A percentile compares a stretch with the other conserved stretches of the same genome.
These are phyloP conservation scores for Aphanomyces astaci DNA, from an alignment of 352 stramenopile genomes.

Conservation along the genomic window DNA sequence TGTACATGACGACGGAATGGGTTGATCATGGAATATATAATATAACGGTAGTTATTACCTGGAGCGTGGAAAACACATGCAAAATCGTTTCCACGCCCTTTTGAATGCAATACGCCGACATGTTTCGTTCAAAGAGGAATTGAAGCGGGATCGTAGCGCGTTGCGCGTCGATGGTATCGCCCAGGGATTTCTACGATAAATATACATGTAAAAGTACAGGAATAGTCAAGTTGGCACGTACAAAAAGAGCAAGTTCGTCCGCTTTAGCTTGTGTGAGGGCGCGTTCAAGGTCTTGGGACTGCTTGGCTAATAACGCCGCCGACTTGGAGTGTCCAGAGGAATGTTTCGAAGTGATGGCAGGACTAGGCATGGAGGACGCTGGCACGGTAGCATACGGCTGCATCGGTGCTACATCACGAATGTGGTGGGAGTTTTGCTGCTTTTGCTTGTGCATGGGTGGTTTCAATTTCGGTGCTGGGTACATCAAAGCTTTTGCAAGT, in stretches of 20 bases:
- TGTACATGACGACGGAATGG: no score
- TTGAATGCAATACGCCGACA: conserved; percentile 48
- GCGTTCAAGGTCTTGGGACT: background rate
- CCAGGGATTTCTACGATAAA: conserved; percentile 29
- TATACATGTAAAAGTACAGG: background rate
- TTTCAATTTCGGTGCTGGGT: no score
- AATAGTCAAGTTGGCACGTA: background rate
- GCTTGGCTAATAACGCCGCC: background rate
- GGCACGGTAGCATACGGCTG: background rate
- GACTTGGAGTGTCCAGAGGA: background rate
- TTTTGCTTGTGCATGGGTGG: background rate
- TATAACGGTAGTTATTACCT: no score
- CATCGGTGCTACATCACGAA: background rate
- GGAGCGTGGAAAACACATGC: conserved; percentile 57
- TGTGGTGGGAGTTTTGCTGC: background rate
- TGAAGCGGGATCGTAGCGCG: conserved; percentile 51
- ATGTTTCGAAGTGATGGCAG: no score
- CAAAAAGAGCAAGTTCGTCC: background rate
- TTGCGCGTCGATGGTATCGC: conserved; percentile 38
- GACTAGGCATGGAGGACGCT: no score
- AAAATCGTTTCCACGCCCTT: conserved; percentile 48
- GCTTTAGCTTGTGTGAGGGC: background rate
- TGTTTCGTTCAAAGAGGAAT: conserved; percentile 68
- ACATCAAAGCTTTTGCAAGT: no score
- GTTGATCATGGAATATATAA: no score